Evolutionary conservation across 2,329 filamentous ascomycete species (phyloP), one percentile per base, ranked within the genome.

Genomic region (Cytospora chrysosperma): DNA sequence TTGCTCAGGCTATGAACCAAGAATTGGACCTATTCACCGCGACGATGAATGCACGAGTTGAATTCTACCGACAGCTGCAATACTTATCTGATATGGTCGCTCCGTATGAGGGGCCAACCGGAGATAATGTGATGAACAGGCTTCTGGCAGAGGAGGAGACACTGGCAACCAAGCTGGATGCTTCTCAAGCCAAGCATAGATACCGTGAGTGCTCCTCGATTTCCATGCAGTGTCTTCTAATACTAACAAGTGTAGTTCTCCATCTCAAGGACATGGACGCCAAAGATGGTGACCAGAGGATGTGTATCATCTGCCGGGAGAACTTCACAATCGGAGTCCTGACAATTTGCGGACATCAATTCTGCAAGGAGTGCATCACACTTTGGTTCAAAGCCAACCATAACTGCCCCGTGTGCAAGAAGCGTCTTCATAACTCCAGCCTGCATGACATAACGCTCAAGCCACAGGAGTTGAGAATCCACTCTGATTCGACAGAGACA

Each of bases 41-140:
- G 19, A 86, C 89, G 0, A 93, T 96, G 86, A 98, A 98, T 70
- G 82, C 87, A 43, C 88, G 95, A 17, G 77, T 97, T 0, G 92
- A 95, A 63, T 98, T 93, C 72, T 98, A 98, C 72, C 87, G 89
- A 6, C 93, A 97, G 71, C 81, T 98, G 13, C 95, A 98, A 72
- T 85, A 86, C 28, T 87, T 98, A n/a, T 97, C 93, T 0, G 94
- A 98, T 72, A 91, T 87, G 21, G 92, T 98, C 0, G 84, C 85
- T 6, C 88, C 90, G 1, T 91, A 90, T 62, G 88, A 92, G 62
- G 88, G 89, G 13, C 70, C 85, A 15, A 79, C 79, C 2, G 78
- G 88, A 13, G 83, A 90, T 51, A 73, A 78, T 13, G 70, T 69
- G 8, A 77, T 85, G 24, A 79, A 81, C 43, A 68, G 73, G 10